Base-by-base conservation (phyloP, 192 early-diverging fungal genomes). In the Linnemannia elongata region DNA sequence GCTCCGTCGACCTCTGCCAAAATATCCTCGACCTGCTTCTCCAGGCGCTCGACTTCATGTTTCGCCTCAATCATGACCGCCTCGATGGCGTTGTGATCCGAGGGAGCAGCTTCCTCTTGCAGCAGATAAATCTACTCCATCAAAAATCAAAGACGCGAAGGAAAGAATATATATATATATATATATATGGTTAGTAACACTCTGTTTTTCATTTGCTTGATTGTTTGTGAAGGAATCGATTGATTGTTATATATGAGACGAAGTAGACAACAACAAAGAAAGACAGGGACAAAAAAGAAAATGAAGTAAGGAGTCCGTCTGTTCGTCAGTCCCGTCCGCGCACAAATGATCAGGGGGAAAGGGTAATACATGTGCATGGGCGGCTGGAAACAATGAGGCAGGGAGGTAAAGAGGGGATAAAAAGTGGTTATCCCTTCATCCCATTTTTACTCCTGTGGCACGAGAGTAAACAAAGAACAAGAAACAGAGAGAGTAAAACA, bases 61-160 rank as follows among this genome's bases (percentile, higher is more conserved):
- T 97, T 93, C 38, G 98, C 99, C 54, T 95, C 94, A 63, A 94
- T 92, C 81, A 99, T 95, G 38, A 99, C 98, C 69, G 97, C 96
- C 78, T 97, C 92, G 38, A 98, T 92, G 57, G 98, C 97, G 70
- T 97, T 95, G 85, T 95, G 86, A 72, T 99, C 98, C 54, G 96
- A 97, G 6, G 98, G 97, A 77, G 96, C 96, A 30, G 97, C 98
- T 91, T 99, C 98, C 85, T 97, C 94, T 88, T 97, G 97, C 77
- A 99, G 91, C 82, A 99, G 89, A 83, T 98, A 97, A 81, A 97
- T 97, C 92, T 93, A 60, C 33, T 49, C 24, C 5, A 6, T 33
- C 39, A 70, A 20, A 4, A 18, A 20, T 17, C 49, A 52, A 49
- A 36, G 30, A 17, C n/a, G 76, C 39, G 73, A 27, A 69, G 7